Evolutionary conservation across 306 rosid genomes (phyloP).

Genomic region (Cicer judaicum): DNA sequence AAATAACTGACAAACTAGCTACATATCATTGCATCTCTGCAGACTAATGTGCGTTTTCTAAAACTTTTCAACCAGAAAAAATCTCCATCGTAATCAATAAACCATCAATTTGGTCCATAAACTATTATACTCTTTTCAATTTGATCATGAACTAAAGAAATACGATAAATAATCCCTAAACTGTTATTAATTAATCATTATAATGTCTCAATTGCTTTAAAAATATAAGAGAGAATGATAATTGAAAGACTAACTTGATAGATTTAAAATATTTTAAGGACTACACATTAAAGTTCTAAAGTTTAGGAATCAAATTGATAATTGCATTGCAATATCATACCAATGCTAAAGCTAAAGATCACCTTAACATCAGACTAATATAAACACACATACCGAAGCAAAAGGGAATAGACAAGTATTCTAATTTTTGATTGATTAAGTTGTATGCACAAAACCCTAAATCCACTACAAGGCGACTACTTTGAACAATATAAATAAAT

Average conservation of each 20-base stretch:
- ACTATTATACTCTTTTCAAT: too few relatives aligned
- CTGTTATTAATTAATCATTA: too few relatives aligned
- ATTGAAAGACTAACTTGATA: too few relatives aligned
- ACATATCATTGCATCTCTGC: too few relatives aligned
- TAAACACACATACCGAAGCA: not conserved
- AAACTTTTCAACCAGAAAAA: conserved; percentile 2
- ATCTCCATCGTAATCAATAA: not conserved
- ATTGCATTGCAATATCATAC: not conserved
- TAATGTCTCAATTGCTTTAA: too few relatives aligned
- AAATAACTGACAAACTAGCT: conserved; percentile 2
- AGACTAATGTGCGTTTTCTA: not conserved
- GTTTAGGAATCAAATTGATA: too few relatives aligned
- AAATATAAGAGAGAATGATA: too few relatives aligned
- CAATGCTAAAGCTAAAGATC: not conserved
- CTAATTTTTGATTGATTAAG: not conserved
- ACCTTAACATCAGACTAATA: not conserved
- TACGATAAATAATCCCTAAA: too few relatives aligned
- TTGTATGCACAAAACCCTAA: conserved; percentile 6
- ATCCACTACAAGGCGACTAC: conserved; percentile 27
- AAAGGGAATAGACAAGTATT: not conserved
- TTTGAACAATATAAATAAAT: conserved; percentile 4
- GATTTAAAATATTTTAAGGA: too few relatives aligned
- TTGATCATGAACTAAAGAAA: too few relatives aligned
- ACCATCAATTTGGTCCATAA: too few relatives aligned
- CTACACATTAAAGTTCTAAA: too few relatives aligned